These are phyloP conservation scores for Huntiella savannae DNA, from an alignment of 2,329 filamentous ascomycete genomes.

Conservation along the genomic window DNA sequence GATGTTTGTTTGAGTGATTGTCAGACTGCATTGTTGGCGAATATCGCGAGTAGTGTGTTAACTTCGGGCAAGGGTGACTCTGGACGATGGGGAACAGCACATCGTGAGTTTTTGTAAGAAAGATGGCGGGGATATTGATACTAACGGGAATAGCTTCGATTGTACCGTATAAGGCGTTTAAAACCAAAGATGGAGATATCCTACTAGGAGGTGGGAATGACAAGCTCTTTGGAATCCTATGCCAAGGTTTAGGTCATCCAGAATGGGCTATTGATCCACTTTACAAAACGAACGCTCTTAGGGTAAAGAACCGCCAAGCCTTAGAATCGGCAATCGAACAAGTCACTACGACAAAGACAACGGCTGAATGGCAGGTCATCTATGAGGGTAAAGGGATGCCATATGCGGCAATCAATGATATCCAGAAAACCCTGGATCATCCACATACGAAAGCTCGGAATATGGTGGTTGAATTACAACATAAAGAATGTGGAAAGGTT, in stretches of 20 bases:
- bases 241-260: conserved; percentile 35
- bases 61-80: conserved; percentile 75
- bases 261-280: conserved; percentile 41
- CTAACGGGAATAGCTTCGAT: conserved; percentile 51
- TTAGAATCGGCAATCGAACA: conserved; percentile 65
- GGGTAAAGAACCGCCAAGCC: conserved; percentile 52
- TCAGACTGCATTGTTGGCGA: conserved; percentile 84
- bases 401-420: conserved; percentile 81
- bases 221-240: conserved; percentile 45
- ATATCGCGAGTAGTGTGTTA: conserved; percentile 80
- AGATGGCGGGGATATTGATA: background rate
- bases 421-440: conserved; percentile 67
- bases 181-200: conserved; percentile 51
- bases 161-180: conserved; percentile 80
- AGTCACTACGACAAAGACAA: conserved; percentile 58
- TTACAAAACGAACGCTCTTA: conserved; percentile 40
- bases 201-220: conserved; percentile 58
- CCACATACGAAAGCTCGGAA: conserved; percentile 65
- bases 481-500: conserved; percentile 64
- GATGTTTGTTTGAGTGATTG: conserved; percentile 85
- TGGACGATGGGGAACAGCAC: conserved; percentile 88
- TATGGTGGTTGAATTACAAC: conserved; percentile 81
- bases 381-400: conserved; percentile 88
- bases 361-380: conserved; percentile 67
- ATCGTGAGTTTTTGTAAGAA: conserved; percentile 40